Base-by-base conservation (phyloP, 2,329 filamentous ascomycete species). In the Fusarium bulbicola region DNA sequence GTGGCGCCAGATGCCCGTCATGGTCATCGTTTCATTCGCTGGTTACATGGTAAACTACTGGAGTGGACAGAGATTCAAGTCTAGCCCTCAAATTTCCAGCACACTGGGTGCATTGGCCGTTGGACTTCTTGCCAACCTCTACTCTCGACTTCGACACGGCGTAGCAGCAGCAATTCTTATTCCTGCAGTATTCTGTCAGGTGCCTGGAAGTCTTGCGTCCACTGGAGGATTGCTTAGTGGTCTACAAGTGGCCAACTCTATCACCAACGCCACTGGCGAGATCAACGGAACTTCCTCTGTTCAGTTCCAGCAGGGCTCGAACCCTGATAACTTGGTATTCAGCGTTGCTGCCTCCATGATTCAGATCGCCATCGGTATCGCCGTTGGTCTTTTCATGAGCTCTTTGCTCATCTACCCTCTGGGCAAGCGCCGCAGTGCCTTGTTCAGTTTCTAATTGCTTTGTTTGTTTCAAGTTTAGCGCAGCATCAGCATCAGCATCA, bases 31-130 rank as follows among this genome's bases (percentile, higher is more conserved):
- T 62, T 89, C 93, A 4, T 89, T 93, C 64, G 86, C 88, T 1
- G 93, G 93, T 7, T 95, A 95, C 79, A 82, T 93, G 7, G 91
- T 94, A 74, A 95, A 93, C 79, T 94, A 89, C 82, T 95, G 92
- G 82, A 90, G 89, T 52, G 88, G 89, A 21, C 84, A 87, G 30
- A 89, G 86, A 45, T 94, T 95, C 78, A 83, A 85, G 11, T 89
- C 87, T 30, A 93, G 93, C 68, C 90, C 92, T 1, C 93, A 95
- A 77, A 89, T 96, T 47, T 90, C 91, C 63, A 95, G 92, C 78
- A 93, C 92, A 0, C 86, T 95, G 7, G 93, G 93, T 36, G 93
- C 93, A 0, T 88, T 96, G 58, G 88, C 89, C 6, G 92, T 96
- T 32, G 94, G 94, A 37, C 87, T 95, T 7, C 83, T 93, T 54